A percentile compares a stretch with the other conserved stretches of the same genome.
phyloP scores from a whole-genome alignment of 164 flowering plant genomes.

The Magnolia officinalis region DNA sequence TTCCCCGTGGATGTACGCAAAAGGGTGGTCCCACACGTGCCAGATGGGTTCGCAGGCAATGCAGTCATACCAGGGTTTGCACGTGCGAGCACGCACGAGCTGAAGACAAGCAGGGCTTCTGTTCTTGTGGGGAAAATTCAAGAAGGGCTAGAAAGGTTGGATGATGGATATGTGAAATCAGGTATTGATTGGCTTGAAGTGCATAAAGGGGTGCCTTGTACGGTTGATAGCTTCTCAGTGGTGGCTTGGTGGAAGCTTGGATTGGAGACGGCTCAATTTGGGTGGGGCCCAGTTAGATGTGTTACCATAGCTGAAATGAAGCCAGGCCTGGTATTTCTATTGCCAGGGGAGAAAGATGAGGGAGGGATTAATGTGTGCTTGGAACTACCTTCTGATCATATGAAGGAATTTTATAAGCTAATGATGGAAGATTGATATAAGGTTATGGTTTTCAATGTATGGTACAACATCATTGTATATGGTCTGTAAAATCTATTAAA shows the following conservation, averaged over 20 bases:
- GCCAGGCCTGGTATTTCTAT: constrained; percentile 23
- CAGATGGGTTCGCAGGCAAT: constrained; percentile 26
- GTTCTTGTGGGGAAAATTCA: constrained; percentile 18
- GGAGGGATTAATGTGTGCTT: constrained; percentile 26
- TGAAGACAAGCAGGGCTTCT: constrained; percentile 13
- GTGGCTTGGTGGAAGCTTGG: constrained; percentile 32
- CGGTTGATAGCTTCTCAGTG: constrained; percentile 28
- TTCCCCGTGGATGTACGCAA: constrained; percentile 29
- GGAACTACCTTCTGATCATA: constrained; percentile 20
- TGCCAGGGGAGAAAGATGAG: constrained; percentile 19
- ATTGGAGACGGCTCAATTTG: constrained; percentile 21
- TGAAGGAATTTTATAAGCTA: constrained; percentile 15
- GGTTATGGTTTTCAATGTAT: neutral
- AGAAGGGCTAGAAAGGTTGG: constrained; percentile 28
- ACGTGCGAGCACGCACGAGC: constrained; percentile 18
- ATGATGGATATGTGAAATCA: constrained; percentile 32
- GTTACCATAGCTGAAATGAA: constrained; percentile 14
- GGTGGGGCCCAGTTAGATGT: constrained; percentile 22
- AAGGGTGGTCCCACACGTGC: constrained; percentile 20
- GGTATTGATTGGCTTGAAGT: constrained; percentile 28
- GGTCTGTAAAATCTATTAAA: no score
- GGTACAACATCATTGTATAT: neutral
- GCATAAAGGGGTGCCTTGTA: constrained; percentile 24
- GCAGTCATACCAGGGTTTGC: constrained; percentile 31
- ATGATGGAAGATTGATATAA: constrained; percentile 10